Percentiles rank a stretch among this genome's conserved stretches.
Evolutionary conservation across 805 yeast species (phyloP).

Genomic region (Saccharomycopsis schoenii): DNA sequence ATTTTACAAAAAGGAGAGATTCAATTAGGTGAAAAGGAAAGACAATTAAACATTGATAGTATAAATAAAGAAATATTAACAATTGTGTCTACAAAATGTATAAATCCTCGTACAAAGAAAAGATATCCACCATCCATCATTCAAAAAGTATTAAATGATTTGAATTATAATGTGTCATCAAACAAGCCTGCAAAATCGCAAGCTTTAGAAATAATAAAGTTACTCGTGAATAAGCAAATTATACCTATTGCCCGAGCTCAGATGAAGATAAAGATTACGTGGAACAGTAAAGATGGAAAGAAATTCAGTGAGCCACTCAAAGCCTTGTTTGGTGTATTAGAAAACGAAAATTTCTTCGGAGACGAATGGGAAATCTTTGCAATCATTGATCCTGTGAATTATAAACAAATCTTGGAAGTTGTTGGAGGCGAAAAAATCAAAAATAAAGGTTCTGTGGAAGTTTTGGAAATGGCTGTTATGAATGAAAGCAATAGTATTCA

Average conservation of each 20-base stretch:
- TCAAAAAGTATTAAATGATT: constrained; percentile 68
- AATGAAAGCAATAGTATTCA: constrained; percentile 36
- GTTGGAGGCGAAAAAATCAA: constrained; percentile 40
- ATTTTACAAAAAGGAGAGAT: constrained; percentile 88
- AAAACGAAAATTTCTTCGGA: constrained; percentile 30
- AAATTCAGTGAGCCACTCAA: constrained; percentile 29
- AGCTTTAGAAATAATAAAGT: constrained; percentile 83
- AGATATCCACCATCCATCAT: constrained; percentile 94
- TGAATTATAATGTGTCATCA: constrained; percentile 71
- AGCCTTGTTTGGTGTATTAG: constrained; percentile 33
- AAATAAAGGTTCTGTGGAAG: constrained; percentile 65
- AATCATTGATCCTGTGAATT: constrained; percentile 78
- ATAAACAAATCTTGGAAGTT: constrained; percentile 56
- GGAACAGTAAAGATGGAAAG: constrained; percentile 45
- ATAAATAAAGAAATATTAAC: constrained; percentile 74
- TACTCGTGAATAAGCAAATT: constrained; percentile 65
- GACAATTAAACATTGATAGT: constrained; percentile 64
- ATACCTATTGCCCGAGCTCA: constrained; percentile 92
- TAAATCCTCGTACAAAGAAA: constrained; percentile 80
- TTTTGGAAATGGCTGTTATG: constrained; percentile 82
- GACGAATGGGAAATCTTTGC: constrained; percentile 52
- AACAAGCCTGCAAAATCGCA: constrained; percentile 73
- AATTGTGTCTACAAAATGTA: constrained; percentile 79
- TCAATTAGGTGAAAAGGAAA: constrained; percentile 87
- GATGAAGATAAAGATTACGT: constrained; percentile 71